Evolutionary conservation across 306 rosid genomes (phyloP).

Genomic region (Fragaria nilgerrensis): DNA sequence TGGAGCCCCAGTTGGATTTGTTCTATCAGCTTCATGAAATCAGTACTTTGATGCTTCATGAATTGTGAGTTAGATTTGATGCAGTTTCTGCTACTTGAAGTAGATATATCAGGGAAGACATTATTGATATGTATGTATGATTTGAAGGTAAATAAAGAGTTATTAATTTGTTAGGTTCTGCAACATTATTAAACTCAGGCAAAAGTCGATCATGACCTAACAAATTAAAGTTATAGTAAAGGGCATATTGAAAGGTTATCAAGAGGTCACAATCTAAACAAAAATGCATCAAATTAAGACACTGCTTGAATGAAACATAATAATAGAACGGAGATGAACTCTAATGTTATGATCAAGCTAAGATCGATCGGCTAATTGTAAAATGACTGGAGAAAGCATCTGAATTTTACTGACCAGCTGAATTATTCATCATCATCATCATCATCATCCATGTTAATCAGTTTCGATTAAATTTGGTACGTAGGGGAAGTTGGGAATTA

Average conservation of each 20-base stretch:
- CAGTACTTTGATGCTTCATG: not conserved
- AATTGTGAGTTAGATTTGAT: not conserved
- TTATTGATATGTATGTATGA: no score
- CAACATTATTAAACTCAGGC: not conserved
- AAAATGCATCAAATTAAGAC: no score
- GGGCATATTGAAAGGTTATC: not conserved
- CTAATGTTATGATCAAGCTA: not conserved
- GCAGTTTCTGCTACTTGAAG: no score
- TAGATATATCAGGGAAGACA: no score
- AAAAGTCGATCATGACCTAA: not conserved
- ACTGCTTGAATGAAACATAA: not conserved
- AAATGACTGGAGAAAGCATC: not conserved
- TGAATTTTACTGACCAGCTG: not conserved
- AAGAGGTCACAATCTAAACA: not conserved
- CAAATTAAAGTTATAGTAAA: not conserved
- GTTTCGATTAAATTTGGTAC: not conserved
- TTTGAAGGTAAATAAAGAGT: not conserved
- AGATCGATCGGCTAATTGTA: not conserved
- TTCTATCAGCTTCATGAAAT: not conserved
- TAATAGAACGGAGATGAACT: not conserved
- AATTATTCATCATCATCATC: not conserved
- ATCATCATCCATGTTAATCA: not conserved
- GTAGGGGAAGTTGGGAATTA: not conserved
- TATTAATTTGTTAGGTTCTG: not conserved
- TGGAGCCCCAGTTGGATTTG: slow-evolving; percentile 6